Conservation (phyloP, 78 protist species). For the Dictyostelium firmibasis region DNA sequence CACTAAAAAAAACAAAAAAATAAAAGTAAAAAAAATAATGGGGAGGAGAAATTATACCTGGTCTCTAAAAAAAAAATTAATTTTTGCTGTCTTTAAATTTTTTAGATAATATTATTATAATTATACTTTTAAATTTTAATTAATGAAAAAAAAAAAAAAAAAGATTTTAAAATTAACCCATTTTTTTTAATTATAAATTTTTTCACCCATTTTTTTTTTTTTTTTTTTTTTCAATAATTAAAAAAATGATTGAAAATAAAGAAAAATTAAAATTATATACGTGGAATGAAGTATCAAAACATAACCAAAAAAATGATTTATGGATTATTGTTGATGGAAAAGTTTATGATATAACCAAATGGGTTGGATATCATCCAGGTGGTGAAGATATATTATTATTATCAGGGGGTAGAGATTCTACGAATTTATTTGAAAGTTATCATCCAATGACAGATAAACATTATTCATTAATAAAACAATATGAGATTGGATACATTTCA, state of each 20-base stretch:
- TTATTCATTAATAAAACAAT: not conserved
- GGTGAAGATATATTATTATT: slow-evolving; percentile 37
- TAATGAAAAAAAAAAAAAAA: too few relatives aligned
- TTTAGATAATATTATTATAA: too few relatives aligned
- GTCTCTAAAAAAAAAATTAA: too few relatives aligned
- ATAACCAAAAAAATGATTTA: slow-evolving; percentile 70
- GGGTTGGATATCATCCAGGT: slow-evolving; percentile 70
- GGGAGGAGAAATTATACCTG: too few relatives aligned
- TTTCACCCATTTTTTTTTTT: not conserved
- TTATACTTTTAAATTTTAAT: too few relatives aligned
- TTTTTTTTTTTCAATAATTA: not conserved
- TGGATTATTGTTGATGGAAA: slow-evolving; percentile 82
- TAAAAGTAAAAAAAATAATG: not conserved
- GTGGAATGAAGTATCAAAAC: slow-evolving; percentile 63
- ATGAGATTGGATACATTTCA: slow-evolving; percentile 43
- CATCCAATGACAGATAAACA: slow-evolving; percentile 71
- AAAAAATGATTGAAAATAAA: not conserved
- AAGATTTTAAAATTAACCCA: too few relatives aligned
- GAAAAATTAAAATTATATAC: slow-evolving; percentile 18
- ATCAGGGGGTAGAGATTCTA: slow-evolving; percentile 56
- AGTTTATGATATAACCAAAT: slow-evolving; percentile 81
- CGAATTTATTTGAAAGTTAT: slow-evolving; percentile 53
- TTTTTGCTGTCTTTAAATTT: too few relatives aligned
- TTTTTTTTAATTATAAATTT: not conserved
- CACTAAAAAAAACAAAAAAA: not conserved